phyloP scores from a whole-genome alignment of 352 stramenopile genomes.

The Globisporangium alternatum region DNA sequence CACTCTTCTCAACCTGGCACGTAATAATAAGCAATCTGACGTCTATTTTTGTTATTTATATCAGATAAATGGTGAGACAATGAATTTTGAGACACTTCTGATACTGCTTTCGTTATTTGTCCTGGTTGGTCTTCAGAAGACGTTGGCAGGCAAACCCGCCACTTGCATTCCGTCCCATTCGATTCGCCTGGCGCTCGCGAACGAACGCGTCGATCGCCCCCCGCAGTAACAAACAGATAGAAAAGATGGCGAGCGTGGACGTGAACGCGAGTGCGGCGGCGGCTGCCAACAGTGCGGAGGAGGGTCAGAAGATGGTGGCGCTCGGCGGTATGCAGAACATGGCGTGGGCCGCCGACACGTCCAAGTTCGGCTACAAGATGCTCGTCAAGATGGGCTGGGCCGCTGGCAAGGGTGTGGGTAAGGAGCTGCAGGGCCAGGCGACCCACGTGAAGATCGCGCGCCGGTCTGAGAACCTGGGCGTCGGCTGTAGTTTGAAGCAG shows the following conservation, averaged over 20 bases:
- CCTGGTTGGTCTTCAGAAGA: not conserved
- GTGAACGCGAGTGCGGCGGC: conserved; percentile 1
- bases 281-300: conserved; percentile 3
- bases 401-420: conserved; percentile 91
- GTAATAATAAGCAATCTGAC: no score
- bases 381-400: conserved; percentile 96
- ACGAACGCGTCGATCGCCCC: not conserved
- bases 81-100: no score
- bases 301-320: conserved; percentile 56
- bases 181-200: not conserved
- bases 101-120: not conserved
- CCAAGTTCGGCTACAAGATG: conserved; percentile 95
- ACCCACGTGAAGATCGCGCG: conserved; percentile 87
- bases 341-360: conserved; percentile 84
- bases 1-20: not conserved
- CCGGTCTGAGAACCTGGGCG: conserved; percentile 86
- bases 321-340: conserved; percentile 87
- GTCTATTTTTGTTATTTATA: no score
- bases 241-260: conserved; percentile 12
- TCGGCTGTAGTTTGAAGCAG: conserved; percentile 90
- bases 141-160: not conserved
- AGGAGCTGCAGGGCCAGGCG: conserved; percentile 88
- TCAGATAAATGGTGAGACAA: no score
- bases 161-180: no score
- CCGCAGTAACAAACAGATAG: not conserved